Percentiles rank a stretch among this genome's conserved stretches.
These are phyloP conservation scores for Roridomyces roridus DNA, from an alignment of 768 basidiomycete genomes.

Conservation along the genomic window DNA sequence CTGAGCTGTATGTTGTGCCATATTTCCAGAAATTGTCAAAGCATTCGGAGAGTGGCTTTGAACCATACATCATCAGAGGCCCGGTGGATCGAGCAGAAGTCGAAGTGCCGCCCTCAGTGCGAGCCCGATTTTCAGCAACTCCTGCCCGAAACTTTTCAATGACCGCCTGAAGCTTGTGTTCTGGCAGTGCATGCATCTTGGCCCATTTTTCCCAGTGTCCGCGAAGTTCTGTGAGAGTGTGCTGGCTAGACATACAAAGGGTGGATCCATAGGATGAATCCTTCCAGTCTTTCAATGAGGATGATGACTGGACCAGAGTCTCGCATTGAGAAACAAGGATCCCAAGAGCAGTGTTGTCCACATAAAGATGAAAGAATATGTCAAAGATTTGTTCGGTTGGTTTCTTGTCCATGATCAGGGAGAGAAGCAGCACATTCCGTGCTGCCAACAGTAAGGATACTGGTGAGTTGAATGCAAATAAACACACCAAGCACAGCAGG, in stretches of 20 bases:
- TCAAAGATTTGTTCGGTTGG: slow-evolving; percentile 40
- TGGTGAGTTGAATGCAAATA: background rate
- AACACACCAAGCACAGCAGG: slow-evolving; percentile 51
- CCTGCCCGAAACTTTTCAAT: slow-evolving; percentile 19
- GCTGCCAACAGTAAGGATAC: slow-evolving; percentile 47
- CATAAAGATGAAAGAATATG: slow-evolving; percentile 54
- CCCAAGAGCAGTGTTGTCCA: slow-evolving; percentile 42
- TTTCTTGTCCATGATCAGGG: slow-evolving; percentile 45
- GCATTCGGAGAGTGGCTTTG: slow-evolving; percentile 24
- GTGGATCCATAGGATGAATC: slow-evolving; percentile 42
- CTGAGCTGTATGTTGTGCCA: slow-evolving; percentile 41
- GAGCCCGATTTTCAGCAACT: slow-evolving; percentile 1
- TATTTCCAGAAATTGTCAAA: slow-evolving; percentile 46
- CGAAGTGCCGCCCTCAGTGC: background rate
- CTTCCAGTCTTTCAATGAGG: slow-evolving; percentile 44
- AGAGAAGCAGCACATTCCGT: slow-evolving; percentile 53
- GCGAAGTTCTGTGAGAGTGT: slow-evolving; percentile 47
- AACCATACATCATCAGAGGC: slow-evolving; percentile 33
- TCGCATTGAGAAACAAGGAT: slow-evolving; percentile 45
- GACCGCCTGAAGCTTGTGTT: slow-evolving; percentile 18
- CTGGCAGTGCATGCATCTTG: slow-evolving; percentile 32
- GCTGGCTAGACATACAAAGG: slow-evolving; percentile 43
- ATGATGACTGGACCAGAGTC: slow-evolving; percentile 42
- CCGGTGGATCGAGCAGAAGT: slow-evolving; percentile 43
- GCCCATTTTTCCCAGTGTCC: slow-evolving; percentile 46